A percentile compares a stretch with the other conserved stretches of the same genome.
These are phyloP conservation scores for Prunella vulgaris DNA, from an alignment of 257 asterid genomes.

Conservation along the genomic window DNA sequence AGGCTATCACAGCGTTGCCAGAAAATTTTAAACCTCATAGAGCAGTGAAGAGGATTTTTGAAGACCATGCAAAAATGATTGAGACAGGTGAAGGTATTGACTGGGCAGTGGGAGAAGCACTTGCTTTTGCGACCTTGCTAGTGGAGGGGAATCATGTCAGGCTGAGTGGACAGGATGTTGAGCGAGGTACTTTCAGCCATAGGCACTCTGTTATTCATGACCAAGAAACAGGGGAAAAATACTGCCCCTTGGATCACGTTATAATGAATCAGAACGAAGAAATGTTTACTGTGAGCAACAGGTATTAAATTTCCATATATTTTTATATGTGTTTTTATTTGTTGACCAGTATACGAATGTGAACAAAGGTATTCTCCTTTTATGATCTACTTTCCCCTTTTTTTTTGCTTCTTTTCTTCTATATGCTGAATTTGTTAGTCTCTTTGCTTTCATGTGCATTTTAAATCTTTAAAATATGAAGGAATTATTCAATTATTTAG, in stretches of 20 bases:
- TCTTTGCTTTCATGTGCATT: too few species aligned
- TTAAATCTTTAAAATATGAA: not conserved
- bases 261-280: constrained; percentile 81
- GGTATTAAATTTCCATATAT: constrained; percentile 34
- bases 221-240: constrained; percentile 81
- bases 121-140: constrained; percentile 94
- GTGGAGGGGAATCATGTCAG: constrained; percentile 98
- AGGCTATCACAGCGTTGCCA: constrained; percentile 74
- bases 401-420: too few species aligned
- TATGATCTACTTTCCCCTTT: not conserved
- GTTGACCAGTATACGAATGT: not conserved
- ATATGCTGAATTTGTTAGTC: too few species aligned
- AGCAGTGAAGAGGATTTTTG: constrained; percentile 81
- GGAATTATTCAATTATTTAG: not conserved
- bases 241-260: constrained; percentile 91
- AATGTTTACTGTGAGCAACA: constrained; percentile 92
- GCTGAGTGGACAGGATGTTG: constrained; percentile 99
- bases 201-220: constrained; percentile 91
- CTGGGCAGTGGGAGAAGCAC: constrained; percentile 99
- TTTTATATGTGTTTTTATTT: not conserved
- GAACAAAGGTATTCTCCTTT: not conserved
- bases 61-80: constrained; percentile 93
- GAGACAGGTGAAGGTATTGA: constrained; percentile 95
- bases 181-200: constrained; percentile 99
- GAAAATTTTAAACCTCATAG: constrained; percentile 84